Conservation (phyloP, 169 alveolate genomes). For the Cryptosporidium tyzzeri region DNA sequence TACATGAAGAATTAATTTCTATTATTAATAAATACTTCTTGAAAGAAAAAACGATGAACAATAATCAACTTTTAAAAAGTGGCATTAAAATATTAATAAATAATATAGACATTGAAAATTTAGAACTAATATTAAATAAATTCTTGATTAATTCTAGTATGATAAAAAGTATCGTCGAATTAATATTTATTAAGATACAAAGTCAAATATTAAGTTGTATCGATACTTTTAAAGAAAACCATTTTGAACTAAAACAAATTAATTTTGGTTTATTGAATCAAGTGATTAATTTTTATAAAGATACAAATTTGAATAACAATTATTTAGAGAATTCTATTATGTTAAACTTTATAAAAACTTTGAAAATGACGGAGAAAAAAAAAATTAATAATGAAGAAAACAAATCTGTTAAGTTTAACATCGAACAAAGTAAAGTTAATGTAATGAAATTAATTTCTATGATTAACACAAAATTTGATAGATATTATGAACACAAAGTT, state of each 20-base stretch:
- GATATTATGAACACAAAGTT: neutral
- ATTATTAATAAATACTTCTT: neutral
- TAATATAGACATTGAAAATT: neutral
- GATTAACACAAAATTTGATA: slow-evolving; percentile 8
- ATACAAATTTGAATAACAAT: neutral
- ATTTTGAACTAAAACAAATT: neutral
- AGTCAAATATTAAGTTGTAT: neutral
- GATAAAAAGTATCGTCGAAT: neutral
- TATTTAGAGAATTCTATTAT: neutral
- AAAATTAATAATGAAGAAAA: neutral
- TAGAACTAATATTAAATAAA: neutral
- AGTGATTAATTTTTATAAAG: neutral
- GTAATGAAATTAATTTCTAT: neutral
- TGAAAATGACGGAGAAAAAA: neutral
- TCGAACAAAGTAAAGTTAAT: neutral
- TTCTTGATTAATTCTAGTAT: neutral
- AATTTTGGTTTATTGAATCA: neutral
- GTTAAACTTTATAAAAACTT: neutral
- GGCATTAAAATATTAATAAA: neutral
- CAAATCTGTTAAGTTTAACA: neutral
- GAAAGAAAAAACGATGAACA: neutral
- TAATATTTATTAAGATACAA: neutral
- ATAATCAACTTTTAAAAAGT: neutral
- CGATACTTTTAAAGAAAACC: neutral
- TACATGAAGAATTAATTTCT: neutral